phyloP scores from a whole-genome alignment of 208 protist species.

The Lotmaria passim region DNA sequence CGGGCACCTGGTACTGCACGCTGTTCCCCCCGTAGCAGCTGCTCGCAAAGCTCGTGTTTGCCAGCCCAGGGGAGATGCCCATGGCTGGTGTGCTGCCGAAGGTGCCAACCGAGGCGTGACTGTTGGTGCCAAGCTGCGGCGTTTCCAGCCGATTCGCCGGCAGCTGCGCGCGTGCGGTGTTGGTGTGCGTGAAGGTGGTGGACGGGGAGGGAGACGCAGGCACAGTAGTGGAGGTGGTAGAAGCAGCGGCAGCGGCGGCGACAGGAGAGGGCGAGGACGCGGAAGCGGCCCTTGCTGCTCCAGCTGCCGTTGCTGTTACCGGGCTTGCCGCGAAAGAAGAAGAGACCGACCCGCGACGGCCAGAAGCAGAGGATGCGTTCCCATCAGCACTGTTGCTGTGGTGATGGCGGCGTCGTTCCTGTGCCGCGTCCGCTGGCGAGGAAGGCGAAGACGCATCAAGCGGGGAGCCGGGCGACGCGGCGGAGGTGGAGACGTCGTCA shows the following conservation, averaged over 20 bases:
- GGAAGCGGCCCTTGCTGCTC: neutral
- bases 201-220: neutral
- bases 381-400: neutral
- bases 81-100: constrained; percentile 1
- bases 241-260: no score
- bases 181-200: constrained; percentile 1
- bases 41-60: constrained; percentile 26
- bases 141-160: constrained; percentile 22
- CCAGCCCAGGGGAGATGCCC: constrained; percentile 19
- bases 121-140: constrained; percentile 23
- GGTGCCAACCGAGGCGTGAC: neutral
- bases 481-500: constrained; percentile 1
- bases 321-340: neutral
- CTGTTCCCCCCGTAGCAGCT: constrained; percentile 25
- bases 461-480: neutral
- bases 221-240: no score
- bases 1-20: constrained; percentile 45
- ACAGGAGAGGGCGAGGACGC: no score
- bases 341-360: neutral
- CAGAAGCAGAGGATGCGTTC: neutral
- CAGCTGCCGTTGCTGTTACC: neutral
- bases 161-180: constrained; percentile 4
- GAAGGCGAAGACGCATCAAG: neutral
- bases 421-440: neutral
- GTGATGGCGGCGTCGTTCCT: neutral